Conservation (phyloP, 768 basidiomycete genomes). For the Sistotremastrum suecicum region DNA sequence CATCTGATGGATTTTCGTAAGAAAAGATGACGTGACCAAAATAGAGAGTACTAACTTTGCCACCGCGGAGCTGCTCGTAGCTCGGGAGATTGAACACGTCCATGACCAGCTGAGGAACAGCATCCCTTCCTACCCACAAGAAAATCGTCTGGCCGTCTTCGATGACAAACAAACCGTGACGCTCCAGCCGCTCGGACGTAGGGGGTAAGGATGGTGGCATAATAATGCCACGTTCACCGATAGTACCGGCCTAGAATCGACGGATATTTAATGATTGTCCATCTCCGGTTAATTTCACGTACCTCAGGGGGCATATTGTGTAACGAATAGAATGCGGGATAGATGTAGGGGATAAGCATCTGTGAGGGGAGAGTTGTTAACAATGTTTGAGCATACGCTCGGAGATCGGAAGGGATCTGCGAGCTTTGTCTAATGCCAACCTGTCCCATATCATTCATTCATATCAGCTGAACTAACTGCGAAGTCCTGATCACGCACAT, state of each 20-base stretch:
- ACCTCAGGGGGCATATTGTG: conserved; percentile 95
- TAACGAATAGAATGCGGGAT: conserved; percentile 89
- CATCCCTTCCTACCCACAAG: conserved; percentile 96
- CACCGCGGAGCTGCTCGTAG: conserved; percentile 82
- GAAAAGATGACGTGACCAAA: not conserved
- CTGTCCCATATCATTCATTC: conserved; percentile 21
- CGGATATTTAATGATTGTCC: conserved; percentile 1
- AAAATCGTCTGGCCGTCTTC: conserved; percentile 98
- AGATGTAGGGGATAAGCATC: conserved; percentile 82
- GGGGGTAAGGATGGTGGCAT: conserved; percentile 80
- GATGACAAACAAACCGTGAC: conserved; percentile 91
- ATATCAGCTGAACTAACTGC: not conserved
- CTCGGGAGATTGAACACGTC: conserved; percentile 87
- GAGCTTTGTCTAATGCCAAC: conserved; percentile 92
- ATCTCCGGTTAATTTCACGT: conserved; percentile 8
- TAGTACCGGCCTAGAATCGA: conserved; percentile 59
- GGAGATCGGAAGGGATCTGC: conserved; percentile 91
- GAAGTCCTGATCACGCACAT: conserved; percentile 36
- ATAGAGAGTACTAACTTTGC: conserved; percentile 50
- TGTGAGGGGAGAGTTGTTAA: conserved; percentile 87
- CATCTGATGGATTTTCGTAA: conserved; percentile 29
- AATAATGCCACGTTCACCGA: conserved; percentile 79
- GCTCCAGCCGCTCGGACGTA: conserved; percentile 88
- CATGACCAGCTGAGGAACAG: conserved; percentile 86
- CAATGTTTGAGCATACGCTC: conserved; percentile 88